A percentile compares a stretch with the other conserved stretches of the same genome.
These are phyloP conservation scores for Cardamine occulta DNA, from an alignment of 345 rosid genomes.

Conservation along the genomic window DNA sequence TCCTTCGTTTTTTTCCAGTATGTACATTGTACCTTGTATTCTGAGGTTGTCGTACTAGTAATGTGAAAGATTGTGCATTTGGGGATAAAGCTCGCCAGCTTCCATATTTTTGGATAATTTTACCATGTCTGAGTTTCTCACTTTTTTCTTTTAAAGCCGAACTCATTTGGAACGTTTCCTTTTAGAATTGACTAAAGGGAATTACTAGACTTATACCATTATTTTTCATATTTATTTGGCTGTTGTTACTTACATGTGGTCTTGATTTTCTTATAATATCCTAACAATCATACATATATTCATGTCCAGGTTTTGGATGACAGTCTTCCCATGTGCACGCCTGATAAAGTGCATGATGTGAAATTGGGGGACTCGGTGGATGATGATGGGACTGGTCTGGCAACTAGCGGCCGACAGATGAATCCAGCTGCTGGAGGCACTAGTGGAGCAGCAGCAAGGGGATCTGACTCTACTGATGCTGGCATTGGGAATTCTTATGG, in stretches of 20 bases:
- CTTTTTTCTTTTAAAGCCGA: background rate
- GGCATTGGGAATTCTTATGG: slow-evolving; percentile 73
- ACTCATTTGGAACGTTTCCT: background rate
- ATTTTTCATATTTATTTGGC: slow-evolving; percentile 7
- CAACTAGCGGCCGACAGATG: slow-evolving; percentile 59
- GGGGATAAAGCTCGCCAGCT: slow-evolving; percentile 10
- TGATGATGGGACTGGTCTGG: slow-evolving; percentile 53
- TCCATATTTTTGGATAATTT: background rate
- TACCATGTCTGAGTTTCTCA: background rate
- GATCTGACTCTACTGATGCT: slow-evolving; percentile 74
- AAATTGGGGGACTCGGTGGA: slow-evolving; percentile 86
- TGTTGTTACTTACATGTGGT: slow-evolving; percentile 6
- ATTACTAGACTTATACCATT: background rate
- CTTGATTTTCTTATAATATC: background rate
- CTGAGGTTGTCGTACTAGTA: slow-evolving; percentile 8
- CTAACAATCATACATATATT: slow-evolving; percentile 5
- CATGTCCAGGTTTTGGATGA: slow-evolving; percentile 80
- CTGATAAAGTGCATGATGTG: slow-evolving; percentile 97
- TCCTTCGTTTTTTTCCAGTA: slow-evolving; percentile 14
- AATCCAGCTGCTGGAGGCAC: slow-evolving; percentile 82
- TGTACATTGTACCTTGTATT: background rate
- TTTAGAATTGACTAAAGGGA: slow-evolving; percentile 4
- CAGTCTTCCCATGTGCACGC: slow-evolving; percentile 84
- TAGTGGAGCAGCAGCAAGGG: slow-evolving; percentile 72
- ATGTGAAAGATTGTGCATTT: slow-evolving; percentile 15